Conservation (phyloP, 257 asterid genomes). For the Rubia yunnanensis region DNA sequence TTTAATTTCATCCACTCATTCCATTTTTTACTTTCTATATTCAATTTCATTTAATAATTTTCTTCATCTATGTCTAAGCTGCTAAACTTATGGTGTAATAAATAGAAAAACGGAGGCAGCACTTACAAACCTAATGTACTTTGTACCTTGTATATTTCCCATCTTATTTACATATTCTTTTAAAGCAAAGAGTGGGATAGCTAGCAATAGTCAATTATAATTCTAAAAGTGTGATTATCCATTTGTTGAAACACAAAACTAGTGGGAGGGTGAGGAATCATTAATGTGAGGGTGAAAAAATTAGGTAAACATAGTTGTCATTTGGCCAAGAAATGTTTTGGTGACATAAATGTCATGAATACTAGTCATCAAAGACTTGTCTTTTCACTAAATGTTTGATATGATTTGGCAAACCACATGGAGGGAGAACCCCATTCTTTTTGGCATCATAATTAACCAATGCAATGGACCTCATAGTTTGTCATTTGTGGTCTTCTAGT, state of each 20-base stretch:
- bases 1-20: too few relatives aligned
- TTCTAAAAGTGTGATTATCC: background rate
- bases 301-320: constrained; percentile 7
- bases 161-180: too few relatives aligned
- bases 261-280: constrained; percentile 6
- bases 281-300: background rate
- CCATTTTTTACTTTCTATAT: too few relatives aligned
- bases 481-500: background rate
- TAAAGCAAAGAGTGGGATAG: background rate
- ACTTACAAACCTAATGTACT: too few relatives aligned
- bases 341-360: constrained; percentile 3
- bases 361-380: too few relatives aligned
- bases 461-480: background rate
- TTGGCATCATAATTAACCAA: constrained; percentile 4
- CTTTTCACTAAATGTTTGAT: constrained; percentile 6
- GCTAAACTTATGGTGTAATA: too few relatives aligned
- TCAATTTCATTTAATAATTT: too few relatives aligned
- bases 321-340: constrained; percentile 1
- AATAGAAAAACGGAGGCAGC: too few relatives aligned
- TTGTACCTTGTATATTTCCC: too few relatives aligned
- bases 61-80: too few relatives aligned
- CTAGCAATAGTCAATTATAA: background rate
- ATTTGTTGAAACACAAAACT: background rate
- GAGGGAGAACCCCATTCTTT: constrained; percentile 5
- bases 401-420: constrained; percentile 11